Evolutionary conservation across 345 rosid species (phyloP), one percentile per base, ranked within the genome.

Genomic region (Cardamine occulta): DNA sequence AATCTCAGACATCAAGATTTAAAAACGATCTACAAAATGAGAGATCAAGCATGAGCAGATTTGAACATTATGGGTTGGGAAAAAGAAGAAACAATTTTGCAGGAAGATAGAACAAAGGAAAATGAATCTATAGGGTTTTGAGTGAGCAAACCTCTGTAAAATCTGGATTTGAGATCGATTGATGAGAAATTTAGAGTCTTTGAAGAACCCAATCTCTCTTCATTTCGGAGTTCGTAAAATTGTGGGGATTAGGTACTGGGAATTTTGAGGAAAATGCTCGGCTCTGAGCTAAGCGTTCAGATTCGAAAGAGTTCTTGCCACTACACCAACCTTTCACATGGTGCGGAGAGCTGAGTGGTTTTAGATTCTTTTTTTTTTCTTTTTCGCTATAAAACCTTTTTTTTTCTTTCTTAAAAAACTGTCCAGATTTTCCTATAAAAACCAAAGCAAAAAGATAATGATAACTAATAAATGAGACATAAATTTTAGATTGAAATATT

Each of bases 281-380:
- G 7, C 10, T 34, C 37, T 49, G 63, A 68, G 32, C 44, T 32
- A 58, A 26, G 34, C n/a, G 47, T 53, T 70, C 66, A 70, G 80
- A 77, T 77, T 77, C 76, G 80, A 55, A 75, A 77, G 75, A 76
- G 80, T 77, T 77, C 72, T 70, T 63, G 76, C 62, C 80, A 77
- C 76, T 48, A 77, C 60, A 70, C 72, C 76, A 77, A 70, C 72
- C 80, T 77, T 57, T 77, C 80, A 77, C 80, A 77, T 77, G 80
- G 72, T 63, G 72, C 66, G 76, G 72, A 70, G 66, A 77, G 80
- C 72, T 63, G 42, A 63, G 76, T 77, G 72, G 42, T 77, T 77
- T 76, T 34, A 68, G 64, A 53, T 62, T 76, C 49, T 55, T 69
- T 68, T 54, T 31, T 0, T 58, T n/a, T 23, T 23, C 0, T 14